Evolutionary conservation across 306 rosid species (phyloP), one percentile per base, ranked within the genome.

Genomic region (Sophora flavescens): DNA sequence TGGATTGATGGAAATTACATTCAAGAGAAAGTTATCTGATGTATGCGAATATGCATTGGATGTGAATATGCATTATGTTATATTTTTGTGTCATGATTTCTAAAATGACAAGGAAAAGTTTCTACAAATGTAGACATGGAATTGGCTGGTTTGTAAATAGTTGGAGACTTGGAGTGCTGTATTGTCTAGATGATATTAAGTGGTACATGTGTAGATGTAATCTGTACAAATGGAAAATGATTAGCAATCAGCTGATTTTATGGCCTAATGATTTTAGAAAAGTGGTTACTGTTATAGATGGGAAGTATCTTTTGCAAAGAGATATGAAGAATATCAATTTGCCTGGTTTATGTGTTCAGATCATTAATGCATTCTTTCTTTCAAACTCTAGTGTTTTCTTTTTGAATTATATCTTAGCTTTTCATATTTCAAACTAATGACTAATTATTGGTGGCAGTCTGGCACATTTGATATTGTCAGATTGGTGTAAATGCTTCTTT

Each of bases 391-490:
- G 38, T 36, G 14, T 64, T 69, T 36, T 63, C 32, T 41, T 69
- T 75, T 58, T 70, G 62, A 74, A 75, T 64, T 33, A 76, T 52
- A 15, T 48, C n/a, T 50, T 39, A 22, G 18, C 14, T 35, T 77
- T 36, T 68, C 76, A 48, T 60, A 76, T 72, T 18, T 83, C 45
- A 18, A 64, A 42, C 14, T 71, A 57, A 63, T 57, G 77, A 28
- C 74, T 56, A 77, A 42, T 33, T 9, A 42, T 42, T 28, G 45
- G 33, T 73, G 74, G 74, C 4, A 44, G 50, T 44, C 50, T 44
- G 14, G 32, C 51, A 72, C 67, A 52, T 66, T 63, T 26, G 38
- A 70, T 72, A 47, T 75, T 82, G 63, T 56, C 33, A 26, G 26
- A 32, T 59, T 67, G 60, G 50, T 76, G 51, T 45, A 51, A 33